Percentiles rank a stretch among this genome's conserved stretches.
Evolutionary conservation across 345 rosid species (phyloP).

Genomic region (Abelmoschus esculentus): DNA sequence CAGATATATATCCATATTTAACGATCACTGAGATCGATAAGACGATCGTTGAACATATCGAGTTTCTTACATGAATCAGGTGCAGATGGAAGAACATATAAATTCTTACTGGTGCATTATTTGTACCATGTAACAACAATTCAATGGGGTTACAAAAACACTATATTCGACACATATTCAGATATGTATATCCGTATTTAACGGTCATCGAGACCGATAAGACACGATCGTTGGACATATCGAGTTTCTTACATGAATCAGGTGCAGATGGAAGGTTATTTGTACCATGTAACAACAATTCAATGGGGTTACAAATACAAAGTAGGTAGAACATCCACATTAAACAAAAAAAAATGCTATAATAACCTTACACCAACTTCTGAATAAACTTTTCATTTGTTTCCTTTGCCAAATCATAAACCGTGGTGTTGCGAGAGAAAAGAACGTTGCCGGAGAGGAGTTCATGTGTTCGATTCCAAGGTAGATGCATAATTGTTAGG

Average conservation of each 20-base stretch:
- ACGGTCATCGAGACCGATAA: too few relatives aligned
- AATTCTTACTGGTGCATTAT: conserved; percentile 10
- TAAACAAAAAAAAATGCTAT: background rate
- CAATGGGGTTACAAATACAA: conserved; percentile 22
- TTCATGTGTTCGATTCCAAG: conserved; percentile 22
- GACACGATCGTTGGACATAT: too few relatives aligned
- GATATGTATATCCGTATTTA: too few relatives aligned
- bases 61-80: too few relatives aligned
- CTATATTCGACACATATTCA: too few relatives aligned
- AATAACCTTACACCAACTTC: conserved; percentile 9
- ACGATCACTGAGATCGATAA: too few relatives aligned
- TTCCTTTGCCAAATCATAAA: background rate
- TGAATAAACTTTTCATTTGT: background rate
- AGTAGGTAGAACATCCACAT: conserved; percentile 2
- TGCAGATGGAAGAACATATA: too few relatives aligned
- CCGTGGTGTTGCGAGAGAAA: background rate
- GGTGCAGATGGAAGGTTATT: conserved; percentile 1
- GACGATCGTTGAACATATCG: too few relatives aligned
- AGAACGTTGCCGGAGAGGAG: conserved; percentile 14
- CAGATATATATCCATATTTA: too few relatives aligned
- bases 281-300: conserved; percentile 17
- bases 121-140: conserved; percentile 18
- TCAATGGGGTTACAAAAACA: background rate
- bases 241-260: too few relatives aligned
- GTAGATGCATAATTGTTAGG: conserved; percentile 18